Conservation (phyloP, 192 early-diverging fungal species). For the Podila clonocystis region DNA sequence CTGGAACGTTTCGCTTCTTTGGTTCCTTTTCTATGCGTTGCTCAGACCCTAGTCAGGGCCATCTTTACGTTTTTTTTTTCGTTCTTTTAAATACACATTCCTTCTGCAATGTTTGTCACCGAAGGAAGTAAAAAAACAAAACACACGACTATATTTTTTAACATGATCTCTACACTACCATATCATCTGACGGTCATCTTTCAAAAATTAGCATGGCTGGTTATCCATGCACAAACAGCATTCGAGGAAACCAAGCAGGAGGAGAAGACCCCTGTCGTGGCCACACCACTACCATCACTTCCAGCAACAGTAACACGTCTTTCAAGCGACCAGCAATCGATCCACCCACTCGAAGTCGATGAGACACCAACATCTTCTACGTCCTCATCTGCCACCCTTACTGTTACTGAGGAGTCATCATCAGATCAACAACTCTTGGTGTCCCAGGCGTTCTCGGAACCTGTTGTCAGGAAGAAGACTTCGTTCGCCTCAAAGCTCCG, state of each 20-base stretch:
- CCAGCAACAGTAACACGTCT: constrained; percentile 7
- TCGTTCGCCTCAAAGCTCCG: constrained; percentile 38
- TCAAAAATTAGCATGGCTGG: constrained; percentile 1
- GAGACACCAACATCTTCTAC: neutral
- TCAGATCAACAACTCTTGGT: neutral
- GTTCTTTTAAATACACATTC: too few species aligned
- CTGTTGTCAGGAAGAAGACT: constrained; percentile 23
- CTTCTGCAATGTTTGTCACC: too few species aligned
- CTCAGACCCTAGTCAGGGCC: too few species aligned
- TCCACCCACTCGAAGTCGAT: constrained; percentile 35
- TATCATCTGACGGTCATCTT: neutral
- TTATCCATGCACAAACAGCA: neutral
- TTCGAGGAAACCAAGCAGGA: neutral
- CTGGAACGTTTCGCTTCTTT: too few species aligned
- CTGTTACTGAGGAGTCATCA: neutral
- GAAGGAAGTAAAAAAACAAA: too few species aligned
- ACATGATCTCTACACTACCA: neutral
- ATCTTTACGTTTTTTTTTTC: too few species aligned
- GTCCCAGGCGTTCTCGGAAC: neutral
- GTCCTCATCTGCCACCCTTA: neutral
- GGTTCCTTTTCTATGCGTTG: too few species aligned
- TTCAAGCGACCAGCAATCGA: constrained; percentile 30
- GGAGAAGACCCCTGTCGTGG: neutral
- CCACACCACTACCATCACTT: constrained; percentile 1
- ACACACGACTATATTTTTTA: too few species aligned